Conservation (phyloP, 768 basidiomycete genomes). For the Ramaria rubella region DNA sequence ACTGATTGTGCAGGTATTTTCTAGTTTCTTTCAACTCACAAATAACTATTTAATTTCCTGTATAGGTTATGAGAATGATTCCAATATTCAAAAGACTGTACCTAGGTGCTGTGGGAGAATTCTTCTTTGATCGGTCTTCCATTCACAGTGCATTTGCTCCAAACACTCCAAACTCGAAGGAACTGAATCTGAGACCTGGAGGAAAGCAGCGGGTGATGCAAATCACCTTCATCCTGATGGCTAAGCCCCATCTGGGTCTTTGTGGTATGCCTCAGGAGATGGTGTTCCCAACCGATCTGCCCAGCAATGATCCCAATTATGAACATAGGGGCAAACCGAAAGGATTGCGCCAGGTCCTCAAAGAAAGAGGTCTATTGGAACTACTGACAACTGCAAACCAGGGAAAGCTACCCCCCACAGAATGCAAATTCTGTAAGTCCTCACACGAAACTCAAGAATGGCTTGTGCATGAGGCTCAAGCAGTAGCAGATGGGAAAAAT, state of each 20-base stretch:
- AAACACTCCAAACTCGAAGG: slow-evolving; percentile 35
- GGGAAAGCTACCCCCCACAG: slow-evolving; percentile 12
- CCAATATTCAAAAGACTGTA: not conserved
- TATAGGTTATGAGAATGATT: not conserved
- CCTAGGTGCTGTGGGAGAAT: not conserved
- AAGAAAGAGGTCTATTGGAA: slow-evolving; percentile 14
- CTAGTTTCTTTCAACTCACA: not conserved
- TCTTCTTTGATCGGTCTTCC: slow-evolving; percentile 1
- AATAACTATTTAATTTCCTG: not conserved
- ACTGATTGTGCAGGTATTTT: not conserved
- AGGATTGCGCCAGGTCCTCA: slow-evolving; percentile 18
- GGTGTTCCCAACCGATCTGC: slow-evolving; percentile 24
- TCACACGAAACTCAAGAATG: slow-evolving; percentile 17
- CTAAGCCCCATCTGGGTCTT: slow-evolving; percentile 24
- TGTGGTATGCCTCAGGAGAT: slow-evolving; percentile 31
- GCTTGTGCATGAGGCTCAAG: slow-evolving; percentile 6
- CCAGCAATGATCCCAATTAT: slow-evolving; percentile 25
- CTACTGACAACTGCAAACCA: slow-evolving; percentile 6
- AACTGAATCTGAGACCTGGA: slow-evolving; percentile 38
- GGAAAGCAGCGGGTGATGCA: slow-evolving; percentile 30
- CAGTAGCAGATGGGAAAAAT: slow-evolving; percentile 11
- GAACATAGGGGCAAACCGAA: slow-evolving; percentile 17
- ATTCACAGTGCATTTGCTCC: slow-evolving; percentile 22
- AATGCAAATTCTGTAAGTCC: slow-evolving; percentile 15
- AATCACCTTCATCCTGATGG: slow-evolving; percentile 33